These are phyloP conservation scores for Glomus cerebriforme DNA, from an alignment of 192 early-diverging fungal genomes.

Conservation along the genomic window DNA sequence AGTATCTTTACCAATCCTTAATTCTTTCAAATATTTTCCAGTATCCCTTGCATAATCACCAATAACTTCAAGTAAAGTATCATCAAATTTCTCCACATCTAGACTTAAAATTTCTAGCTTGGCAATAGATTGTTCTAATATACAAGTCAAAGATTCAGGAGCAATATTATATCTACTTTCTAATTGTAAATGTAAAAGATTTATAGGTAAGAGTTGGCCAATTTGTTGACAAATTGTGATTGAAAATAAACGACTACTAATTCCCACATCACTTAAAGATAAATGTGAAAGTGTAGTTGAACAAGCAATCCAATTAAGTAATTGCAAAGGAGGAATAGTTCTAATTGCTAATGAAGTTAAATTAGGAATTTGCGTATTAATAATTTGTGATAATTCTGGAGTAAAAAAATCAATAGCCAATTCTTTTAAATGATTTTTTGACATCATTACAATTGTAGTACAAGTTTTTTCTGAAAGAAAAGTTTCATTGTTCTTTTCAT, in stretches of 20 bases:
- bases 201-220: slow-evolving; percentile 1
- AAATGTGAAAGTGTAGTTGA: slow-evolving; percentile 2
- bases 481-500: neutral
- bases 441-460: slow-evolving; percentile 13
- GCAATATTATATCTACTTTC: slow-evolving; percentile 16
- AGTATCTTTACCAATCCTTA: slow-evolving; percentile 19
- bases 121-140: neutral
- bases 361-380: slow-evolving; percentile 14
- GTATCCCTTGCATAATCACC: slow-evolving; percentile 12
- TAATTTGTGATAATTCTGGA: neutral
- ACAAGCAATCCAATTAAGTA: neutral
- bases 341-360: slow-evolving; percentile 7
- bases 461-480: neutral
- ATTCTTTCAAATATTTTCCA: slow-evolving; percentile 7
- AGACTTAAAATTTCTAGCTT: slow-evolving; percentile 1
- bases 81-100: slow-evolving; percentile 22
- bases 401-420: slow-evolving; percentile 3
- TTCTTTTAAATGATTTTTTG: slow-evolving; percentile 5
- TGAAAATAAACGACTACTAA: neutral
- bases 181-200: slow-evolving; percentile 11
- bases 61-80: slow-evolving; percentile 16
- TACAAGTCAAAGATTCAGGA: neutral
- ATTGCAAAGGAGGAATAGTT: neutral
- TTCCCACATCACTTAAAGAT: slow-evolving; percentile 1
- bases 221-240: neutral